These are phyloP conservation scores for Tetrahymena malaccensis DNA, from an alignment of 73 alveolate genomes.

Conservation along the genomic window DNA sequence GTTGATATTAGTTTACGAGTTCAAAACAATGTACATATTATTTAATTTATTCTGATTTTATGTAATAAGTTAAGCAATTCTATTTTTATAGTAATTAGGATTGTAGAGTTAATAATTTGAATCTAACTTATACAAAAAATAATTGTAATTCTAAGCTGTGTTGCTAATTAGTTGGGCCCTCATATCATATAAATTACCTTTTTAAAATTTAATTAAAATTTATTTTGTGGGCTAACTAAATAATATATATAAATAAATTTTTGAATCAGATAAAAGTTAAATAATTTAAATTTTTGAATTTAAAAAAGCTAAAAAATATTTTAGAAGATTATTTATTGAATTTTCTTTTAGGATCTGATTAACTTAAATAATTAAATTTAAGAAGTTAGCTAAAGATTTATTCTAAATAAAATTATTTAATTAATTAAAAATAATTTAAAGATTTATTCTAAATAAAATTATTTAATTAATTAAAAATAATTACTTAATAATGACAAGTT, in stretches of 20 bases:
- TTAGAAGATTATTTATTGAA: too few species aligned
- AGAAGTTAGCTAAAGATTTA: too few species aligned
- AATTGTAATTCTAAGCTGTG: not conserved
- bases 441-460: too few species aligned
- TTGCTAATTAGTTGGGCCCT: not conserved
- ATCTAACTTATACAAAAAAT: not conserved
- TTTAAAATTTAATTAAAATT: too few species aligned
- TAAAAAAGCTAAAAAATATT: too few species aligned
- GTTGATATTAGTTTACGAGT: not conserved
- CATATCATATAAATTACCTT: not conserved
- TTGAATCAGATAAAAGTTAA: not conserved
- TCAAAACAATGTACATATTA: not conserved
- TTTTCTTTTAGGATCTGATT: too few species aligned
- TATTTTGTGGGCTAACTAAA: too few species aligned
- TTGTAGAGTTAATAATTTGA: not conserved
- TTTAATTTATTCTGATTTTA: not conserved
- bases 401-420: too few species aligned
- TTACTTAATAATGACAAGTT: not conserved
- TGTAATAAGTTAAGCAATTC: not conserved
- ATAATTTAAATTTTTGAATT: not conserved
- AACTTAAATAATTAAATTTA: too few species aligned
- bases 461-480: not conserved
- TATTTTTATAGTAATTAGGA: not conserved
- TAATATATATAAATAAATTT: too few species aligned
- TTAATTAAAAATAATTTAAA: too few species aligned